Conservation (phyloP, 129 eudicot genomes). For the Ambrosia trifida region DNA sequence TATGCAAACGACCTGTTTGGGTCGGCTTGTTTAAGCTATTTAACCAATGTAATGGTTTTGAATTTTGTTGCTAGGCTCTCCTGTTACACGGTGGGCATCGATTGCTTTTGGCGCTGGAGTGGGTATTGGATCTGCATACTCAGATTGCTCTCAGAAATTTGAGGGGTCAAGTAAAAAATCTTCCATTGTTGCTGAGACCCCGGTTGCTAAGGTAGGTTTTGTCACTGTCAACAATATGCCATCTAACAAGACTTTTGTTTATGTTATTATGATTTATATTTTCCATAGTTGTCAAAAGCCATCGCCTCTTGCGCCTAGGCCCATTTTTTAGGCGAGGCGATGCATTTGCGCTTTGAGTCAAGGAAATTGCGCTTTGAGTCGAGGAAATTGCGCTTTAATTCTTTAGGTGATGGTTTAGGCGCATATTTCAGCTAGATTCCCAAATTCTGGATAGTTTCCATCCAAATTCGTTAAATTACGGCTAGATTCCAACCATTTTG, state of each 20-base stretch:
- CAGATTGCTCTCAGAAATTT: slow-evolving; percentile 75
- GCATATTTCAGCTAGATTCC: no score
- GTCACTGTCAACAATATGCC: not conserved
- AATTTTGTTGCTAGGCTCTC: slow-evolving; percentile 55
- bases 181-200: slow-evolving; percentile 2
- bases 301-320: no score
- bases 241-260: not conserved
- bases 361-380: no score
- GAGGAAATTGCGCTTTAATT: no score
- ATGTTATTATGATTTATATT: not conserved
- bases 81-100: slow-evolving; percentile 91
- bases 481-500: no score
- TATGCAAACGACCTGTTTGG: not conserved
- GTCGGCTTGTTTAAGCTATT: not conserved
- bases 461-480: no score
- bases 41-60: not conserved
- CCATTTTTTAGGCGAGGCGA: no score
- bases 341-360: no score
- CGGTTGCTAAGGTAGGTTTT: slow-evolving; percentile 48
- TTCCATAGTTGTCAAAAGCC: no score
- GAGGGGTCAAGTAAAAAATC: slow-evolving; percentile 23
- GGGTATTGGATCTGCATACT: slow-evolving; percentile 91
- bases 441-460: no score
- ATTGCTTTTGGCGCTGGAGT: slow-evolving; percentile 94
- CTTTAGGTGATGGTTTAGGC: no score